These are phyloP conservation scores for Collybia sp. DNA, from an alignment of 768 basidiomycete genomes.

Conservation along the genomic window DNA sequence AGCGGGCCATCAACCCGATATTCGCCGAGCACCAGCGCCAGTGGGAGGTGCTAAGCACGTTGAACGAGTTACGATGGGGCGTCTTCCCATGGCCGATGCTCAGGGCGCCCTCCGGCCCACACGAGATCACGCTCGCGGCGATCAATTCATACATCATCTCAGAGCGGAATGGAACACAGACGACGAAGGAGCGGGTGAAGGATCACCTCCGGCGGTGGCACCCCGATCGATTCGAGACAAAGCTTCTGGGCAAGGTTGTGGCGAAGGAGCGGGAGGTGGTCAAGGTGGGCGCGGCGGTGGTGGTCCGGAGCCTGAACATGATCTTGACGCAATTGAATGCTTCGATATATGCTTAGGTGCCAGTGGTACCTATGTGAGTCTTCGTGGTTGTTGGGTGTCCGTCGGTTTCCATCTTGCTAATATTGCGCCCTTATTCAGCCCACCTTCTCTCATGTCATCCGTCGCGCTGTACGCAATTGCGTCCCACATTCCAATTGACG, in stretches of 20 bases:
- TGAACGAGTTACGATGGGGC: slow-evolving; percentile 51
- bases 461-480: too few species aligned
- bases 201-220: slow-evolving; percentile 77
- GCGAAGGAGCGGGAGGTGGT: slow-evolving; percentile 64
- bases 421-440: too few species aligned
- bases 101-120: slow-evolving; percentile 48
- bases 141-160: slow-evolving; percentile 60
- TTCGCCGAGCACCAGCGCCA: slow-evolving; percentile 60
- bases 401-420: too few species aligned
- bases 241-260: slow-evolving; percentile 57
- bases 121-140: slow-evolving; percentile 53
- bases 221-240: slow-evolving; percentile 77
- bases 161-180: slow-evolving; percentile 45
- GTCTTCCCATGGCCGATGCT: slow-evolving; percentile 76
- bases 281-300: slow-evolving; percentile 66
- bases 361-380: too few species aligned
- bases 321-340: slow-evolving; percentile 41
- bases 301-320: slow-evolving; percentile 69
- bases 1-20: slow-evolving; percentile 50
- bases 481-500: too few species aligned
- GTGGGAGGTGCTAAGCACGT: slow-evolving; percentile 45
- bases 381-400: too few species aligned
- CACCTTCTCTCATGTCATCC: too few species aligned
- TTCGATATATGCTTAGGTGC: too few species aligned
- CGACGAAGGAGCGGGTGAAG: slow-evolving; percentile 66